Evolutionary conservation across 345 rosid genomes (phyloP).

Genomic region (Noccaea caerulescens): DNA sequence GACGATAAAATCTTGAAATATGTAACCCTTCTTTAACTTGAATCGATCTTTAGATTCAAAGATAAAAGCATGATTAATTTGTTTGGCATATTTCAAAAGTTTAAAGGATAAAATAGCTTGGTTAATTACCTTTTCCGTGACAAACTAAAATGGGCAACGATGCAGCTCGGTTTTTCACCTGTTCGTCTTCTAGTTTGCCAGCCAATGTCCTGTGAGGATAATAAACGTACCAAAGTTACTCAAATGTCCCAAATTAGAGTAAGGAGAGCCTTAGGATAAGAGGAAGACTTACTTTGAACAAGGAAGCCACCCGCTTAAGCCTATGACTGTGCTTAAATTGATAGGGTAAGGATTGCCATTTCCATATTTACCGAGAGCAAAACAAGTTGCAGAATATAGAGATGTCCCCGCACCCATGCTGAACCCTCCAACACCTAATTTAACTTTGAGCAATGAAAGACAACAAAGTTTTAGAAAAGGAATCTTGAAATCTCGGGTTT

Average conservation of each 20-base stretch:
- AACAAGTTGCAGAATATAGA: slow-evolving; percentile 84
- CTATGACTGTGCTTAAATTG: slow-evolving; percentile 75
- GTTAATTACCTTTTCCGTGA: slow-evolving; percentile 76
- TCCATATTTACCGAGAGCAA: slow-evolving; percentile 65
- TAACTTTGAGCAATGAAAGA: slow-evolving; percentile 58
- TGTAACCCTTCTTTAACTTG: slow-evolving; percentile 6
- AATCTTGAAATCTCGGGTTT: neutral
- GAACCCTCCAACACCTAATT: slow-evolving; percentile 96
- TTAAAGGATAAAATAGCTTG: neutral
- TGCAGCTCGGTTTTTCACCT: slow-evolving; percentile 66
- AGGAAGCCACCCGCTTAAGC: slow-evolving; percentile 99
- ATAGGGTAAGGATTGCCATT: slow-evolving; percentile 76
- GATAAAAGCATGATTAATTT: neutral
- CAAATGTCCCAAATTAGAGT: neutral
- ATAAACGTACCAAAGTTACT: slow-evolving; percentile 2
- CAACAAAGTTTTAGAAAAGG: slow-evolving; percentile 27
- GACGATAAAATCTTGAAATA: neutral
- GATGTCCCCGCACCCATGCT: slow-evolving; percentile 99
- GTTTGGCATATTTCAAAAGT: neutral
- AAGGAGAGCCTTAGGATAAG: neutral
- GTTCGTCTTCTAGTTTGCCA: slow-evolving; percentile 58
- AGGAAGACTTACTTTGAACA: slow-evolving; percentile 72
- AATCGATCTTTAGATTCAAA: neutral
- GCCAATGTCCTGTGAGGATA: slow-evolving; percentile 59
- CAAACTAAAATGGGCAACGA: slow-evolving; percentile 82